Base-by-base conservation (phyloP, 495 filamentous ascomycete species). In the Talaromyces nanjingensis region DNA sequence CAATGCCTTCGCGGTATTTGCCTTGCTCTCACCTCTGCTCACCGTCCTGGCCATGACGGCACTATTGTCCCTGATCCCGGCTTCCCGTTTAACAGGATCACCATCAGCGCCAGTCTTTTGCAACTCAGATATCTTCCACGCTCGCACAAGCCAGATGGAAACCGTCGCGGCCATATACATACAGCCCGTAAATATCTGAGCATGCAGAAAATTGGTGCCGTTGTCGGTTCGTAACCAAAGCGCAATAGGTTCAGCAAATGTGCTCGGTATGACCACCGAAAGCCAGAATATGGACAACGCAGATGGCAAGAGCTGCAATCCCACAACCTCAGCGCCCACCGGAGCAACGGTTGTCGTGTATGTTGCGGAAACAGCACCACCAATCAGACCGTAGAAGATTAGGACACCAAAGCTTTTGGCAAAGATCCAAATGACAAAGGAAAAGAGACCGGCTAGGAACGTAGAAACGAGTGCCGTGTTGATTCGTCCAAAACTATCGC, bases 211-310 rank as follows among this genome's bases (percentile, higher is more conserved):
- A 16, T 74, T 77, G 24, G 68, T 65, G 5, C 76, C 73, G 3
- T 69, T 69, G 22, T 81, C 65, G 27, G 77, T 74, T 62, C 83
- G 76, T 62, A 94, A 81, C 63, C 86, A 77, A n/a, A 94, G 77
- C 1, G 79, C 89, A 69, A 93, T 92, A 0, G 87, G 81, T 67
- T 94, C 91, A 39, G 88, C 84, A 64, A 92, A 82, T 0, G 89
- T 93, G 7, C 84, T 83, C 2, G 91, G 91, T 8, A 91, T 68
- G 34, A 89, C 86, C 12, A 94, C 78, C 6, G 83, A 72, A 20
- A 94, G 70, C 91, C 91, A 96, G 20, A 85, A 83, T n/a, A 94
- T 84, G 34, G 86, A 89, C 22, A 94, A 72, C 0, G 84, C 86
- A 39, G 88, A 84, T 27, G 91, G 91, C 2, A 93, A 77, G 54